Conservation (phyloP, 2,329 filamentous ascomycete genomes). For the Bipolaris victoriae region DNA sequence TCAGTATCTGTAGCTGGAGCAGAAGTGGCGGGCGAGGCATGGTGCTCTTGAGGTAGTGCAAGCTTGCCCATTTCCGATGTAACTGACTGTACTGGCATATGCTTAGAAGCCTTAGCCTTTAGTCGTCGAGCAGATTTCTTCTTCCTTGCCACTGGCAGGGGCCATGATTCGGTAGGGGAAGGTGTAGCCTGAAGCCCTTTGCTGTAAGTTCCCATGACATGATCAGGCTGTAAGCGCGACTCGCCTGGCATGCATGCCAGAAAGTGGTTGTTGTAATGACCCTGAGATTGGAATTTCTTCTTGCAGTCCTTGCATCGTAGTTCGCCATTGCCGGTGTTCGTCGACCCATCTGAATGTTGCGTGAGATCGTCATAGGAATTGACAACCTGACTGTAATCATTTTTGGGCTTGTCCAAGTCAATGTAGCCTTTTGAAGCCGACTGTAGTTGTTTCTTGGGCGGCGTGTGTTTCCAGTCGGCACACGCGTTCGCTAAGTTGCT, state of each 20-base stretch:
- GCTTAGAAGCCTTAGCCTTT: background rate
- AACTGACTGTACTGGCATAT: background rate
- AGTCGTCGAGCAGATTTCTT: background rate
- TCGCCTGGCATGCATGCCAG: constrained; percentile 27
- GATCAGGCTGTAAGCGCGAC: background rate
- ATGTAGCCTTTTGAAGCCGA: constrained; percentile 4
- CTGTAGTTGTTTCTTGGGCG: background rate
- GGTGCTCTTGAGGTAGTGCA: background rate
- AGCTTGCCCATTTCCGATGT: background rate
- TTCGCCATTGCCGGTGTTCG: constrained; percentile 8
- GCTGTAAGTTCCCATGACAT: background rate
- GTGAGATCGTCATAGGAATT: constrained; percentile 8
- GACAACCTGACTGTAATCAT: background rate
- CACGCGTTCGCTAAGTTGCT: constrained; percentile 18
- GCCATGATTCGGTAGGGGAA: background rate
- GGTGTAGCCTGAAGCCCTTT: background rate
- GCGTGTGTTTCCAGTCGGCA: constrained; percentile 19
- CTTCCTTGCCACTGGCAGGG: background rate
- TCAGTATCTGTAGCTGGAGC: background rate
- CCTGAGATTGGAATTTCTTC: constrained; percentile 24
- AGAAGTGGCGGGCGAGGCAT: background rate
- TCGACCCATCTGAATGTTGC: constrained; percentile 12
- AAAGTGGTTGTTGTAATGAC: constrained; percentile 25
- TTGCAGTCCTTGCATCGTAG: constrained; percentile 30
- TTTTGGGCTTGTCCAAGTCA: constrained; percentile 20